These are phyloP conservation scores for Talaromyces albobiverticillius DNA, from an alignment of 2,329 filamentous ascomycete species.

Conservation along the genomic window DNA sequence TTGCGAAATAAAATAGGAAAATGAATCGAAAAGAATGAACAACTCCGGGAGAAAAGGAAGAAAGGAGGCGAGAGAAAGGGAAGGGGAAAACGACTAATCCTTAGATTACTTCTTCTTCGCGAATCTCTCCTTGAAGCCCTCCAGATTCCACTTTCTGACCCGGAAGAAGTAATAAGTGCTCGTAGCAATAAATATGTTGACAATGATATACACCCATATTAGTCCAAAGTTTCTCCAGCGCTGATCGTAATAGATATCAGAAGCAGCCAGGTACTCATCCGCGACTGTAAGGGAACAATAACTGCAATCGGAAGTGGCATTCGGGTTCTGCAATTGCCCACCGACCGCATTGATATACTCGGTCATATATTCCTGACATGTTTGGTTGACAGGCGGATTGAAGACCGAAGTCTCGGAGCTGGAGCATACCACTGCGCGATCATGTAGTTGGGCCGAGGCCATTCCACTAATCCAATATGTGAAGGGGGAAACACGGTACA, in stretches of 20 bases:
- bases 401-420: too few relatives aligned
- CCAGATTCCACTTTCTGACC: too few relatives aligned
- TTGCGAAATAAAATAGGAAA: too few relatives aligned
- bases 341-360: conserved; percentile 51
- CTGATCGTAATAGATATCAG: conserved; percentile 41
- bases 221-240: conserved; percentile 58
- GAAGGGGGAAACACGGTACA: conserved; percentile 67
- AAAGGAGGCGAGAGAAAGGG: too few relatives aligned
- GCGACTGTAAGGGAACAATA: conserved; percentile 40
- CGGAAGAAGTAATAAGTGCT: conserved; percentile 56
- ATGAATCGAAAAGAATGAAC: too few relatives aligned
- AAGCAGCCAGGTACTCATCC: conserved; percentile 51
- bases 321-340: conserved; percentile 55
- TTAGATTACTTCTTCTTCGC: too few relatives aligned
- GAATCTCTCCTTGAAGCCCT: too few relatives aligned
- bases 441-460: conserved; percentile 41
- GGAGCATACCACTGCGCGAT: too few relatives aligned
- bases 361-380: conserved; percentile 62
- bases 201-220: conserved; percentile 51
- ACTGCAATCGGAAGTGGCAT: conserved; percentile 57
- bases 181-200: conserved; percentile 50
- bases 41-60: too few relatives aligned
- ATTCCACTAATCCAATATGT: too few relatives aligned
- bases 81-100: too few relatives aligned
- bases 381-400: conserved; percentile 43